A percentile compares a stretch with the other conserved stretches of the same genome.
phyloP scores from a whole-genome alignment of 2,329 filamentous ascomycete genomes.

The Monosporascus sp. region DNA sequence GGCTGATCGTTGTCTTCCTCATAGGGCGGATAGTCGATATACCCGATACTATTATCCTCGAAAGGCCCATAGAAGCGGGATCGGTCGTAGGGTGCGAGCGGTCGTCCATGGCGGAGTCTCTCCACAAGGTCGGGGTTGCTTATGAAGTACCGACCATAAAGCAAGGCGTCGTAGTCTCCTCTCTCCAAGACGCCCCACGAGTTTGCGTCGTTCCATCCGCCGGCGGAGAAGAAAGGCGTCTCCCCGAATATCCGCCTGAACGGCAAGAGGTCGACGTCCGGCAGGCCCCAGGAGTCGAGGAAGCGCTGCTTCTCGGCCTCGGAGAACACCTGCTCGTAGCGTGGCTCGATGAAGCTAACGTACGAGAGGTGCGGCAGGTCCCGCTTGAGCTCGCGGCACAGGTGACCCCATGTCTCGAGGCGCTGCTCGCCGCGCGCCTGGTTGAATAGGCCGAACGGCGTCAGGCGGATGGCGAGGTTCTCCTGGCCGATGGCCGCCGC shows the following conservation, averaged over 20 bases:
- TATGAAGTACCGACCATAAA: conserved; percentile 40
- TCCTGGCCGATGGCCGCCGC: conserved; percentile 21
- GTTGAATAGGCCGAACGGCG: conserved; percentile 41
- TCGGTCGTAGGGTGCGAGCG: conserved; percentile 35
- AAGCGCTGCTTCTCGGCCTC: conserved; percentile 33
- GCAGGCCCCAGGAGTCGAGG: conserved; percentile 24
- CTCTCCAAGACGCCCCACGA: conserved; percentile 18
- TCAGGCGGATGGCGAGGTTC: conserved; percentile 22
- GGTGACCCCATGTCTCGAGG: conserved; percentile 40
- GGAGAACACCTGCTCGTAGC: conserved; percentile 37
- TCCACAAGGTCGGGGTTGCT: conserved; percentile 40
- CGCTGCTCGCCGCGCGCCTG: conserved; percentile 39
- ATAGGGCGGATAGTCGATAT: background rate
- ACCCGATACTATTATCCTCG: background rate
- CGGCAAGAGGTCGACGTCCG: conserved; percentile 22
- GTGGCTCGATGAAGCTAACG: conserved; percentile 44
- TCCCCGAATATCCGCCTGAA: conserved; percentile 23
- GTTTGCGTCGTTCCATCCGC: conserved; percentile 24
- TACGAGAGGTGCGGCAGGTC: conserved; percentile 34
- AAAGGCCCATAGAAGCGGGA: conserved; percentile 27
- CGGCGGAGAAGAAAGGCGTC: conserved; percentile 20
- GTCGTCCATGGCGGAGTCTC: conserved; percentile 30
- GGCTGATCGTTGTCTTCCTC: background rate
- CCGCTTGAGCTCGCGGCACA: conserved; percentile 35
- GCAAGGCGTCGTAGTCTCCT: conserved; percentile 28